Conservation (phyloP, 139 green algal species). For the Asterochloris sp. region DNA sequence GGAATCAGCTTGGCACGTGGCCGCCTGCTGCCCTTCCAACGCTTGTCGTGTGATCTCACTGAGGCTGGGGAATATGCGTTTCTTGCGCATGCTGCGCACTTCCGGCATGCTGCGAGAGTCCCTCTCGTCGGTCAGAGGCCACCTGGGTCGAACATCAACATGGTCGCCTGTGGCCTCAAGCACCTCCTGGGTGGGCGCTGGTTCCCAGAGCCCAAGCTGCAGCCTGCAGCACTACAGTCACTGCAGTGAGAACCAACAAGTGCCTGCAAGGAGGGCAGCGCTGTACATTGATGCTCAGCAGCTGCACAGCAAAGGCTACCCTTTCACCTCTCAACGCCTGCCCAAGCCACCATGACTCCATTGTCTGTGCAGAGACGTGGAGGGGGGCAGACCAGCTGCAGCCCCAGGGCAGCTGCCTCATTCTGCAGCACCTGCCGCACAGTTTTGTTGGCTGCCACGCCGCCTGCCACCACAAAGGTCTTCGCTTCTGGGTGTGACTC, state of each 20-base stretch:
- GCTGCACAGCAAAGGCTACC: background rate
- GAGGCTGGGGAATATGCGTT: slow-evolving; percentile 38
- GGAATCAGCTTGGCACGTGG: too few species aligned
- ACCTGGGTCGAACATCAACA: slow-evolving; percentile 83
- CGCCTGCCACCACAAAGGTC: slow-evolving; percentile 89
- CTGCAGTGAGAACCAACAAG: background rate
- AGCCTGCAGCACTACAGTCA: slow-evolving; percentile 23
- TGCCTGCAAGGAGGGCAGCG: background rate
- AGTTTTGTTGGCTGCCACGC: slow-evolving; percentile 85
- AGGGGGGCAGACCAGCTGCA: slow-evolving; percentile 76
- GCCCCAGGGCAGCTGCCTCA: slow-evolving; percentile 14
- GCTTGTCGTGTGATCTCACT: slow-evolving; percentile 26
- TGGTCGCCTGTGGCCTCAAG: slow-evolving; percentile 43
- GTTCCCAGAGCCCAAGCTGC: slow-evolving; percentile 41
- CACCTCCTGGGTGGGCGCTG: background rate
- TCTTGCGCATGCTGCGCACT: slow-evolving; percentile 38
- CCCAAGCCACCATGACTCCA: slow-evolving; percentile 97
- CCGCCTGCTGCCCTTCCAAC: background rate
- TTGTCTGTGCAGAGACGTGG: slow-evolving; percentile 95
- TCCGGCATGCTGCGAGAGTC: slow-evolving; percentile 29
- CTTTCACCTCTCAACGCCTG: slow-evolving; percentile 74
- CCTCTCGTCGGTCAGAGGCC: slow-evolving; percentile 71
- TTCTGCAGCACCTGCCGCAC: slow-evolving; percentile 55
- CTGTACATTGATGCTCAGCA: background rate
- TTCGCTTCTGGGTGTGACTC: slow-evolving; percentile 41